These are phyloP conservation scores for Triangularia verruculosa DNA, from an alignment of 2,329 filamentous ascomycete species.

Conservation along the genomic window DNA sequence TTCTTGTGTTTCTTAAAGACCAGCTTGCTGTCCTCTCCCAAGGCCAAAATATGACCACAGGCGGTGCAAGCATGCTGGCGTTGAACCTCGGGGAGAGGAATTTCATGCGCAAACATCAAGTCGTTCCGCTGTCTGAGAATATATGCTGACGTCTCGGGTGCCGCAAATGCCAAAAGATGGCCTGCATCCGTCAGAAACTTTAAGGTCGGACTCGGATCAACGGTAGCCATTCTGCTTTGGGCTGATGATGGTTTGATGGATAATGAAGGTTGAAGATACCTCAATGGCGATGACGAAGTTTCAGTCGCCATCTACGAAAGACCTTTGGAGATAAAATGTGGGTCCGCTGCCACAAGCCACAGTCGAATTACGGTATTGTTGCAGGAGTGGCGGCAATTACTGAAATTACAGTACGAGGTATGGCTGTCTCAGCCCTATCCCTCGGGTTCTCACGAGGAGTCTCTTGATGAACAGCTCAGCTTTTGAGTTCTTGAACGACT, in stretches of 20 bases:
- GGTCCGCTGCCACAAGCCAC: background rate
- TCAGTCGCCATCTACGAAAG: background rate
- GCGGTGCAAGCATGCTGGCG: slow-evolving; percentile 54
- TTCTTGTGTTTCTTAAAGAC: slow-evolving; percentile 36
- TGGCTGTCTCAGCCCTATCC: background rate
- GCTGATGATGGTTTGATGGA: background rate
- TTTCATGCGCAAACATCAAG: slow-evolving; percentile 47
- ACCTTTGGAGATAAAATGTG: background rate
- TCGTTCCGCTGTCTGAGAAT: slow-evolving; percentile 54
- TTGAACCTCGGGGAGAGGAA: slow-evolving; percentile 46
- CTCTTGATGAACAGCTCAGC: too few species aligned
- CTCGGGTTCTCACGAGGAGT: too few species aligned
- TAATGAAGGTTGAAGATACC: background rate
- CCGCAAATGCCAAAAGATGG: slow-evolving; percentile 50
- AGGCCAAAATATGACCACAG: slow-evolving; percentile 60
- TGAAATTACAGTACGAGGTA: too few species aligned
- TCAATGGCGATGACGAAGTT: slow-evolving; percentile 3
- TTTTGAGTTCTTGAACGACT: too few species aligned
- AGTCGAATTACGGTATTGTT: background rate
- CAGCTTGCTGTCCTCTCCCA: slow-evolving; percentile 45
- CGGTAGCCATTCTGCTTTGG: slow-evolving; percentile 16
- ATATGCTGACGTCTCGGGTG: slow-evolving; percentile 57
- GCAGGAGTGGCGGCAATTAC: background rate
- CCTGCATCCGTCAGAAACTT: slow-evolving; percentile 57
- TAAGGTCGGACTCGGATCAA: slow-evolving; percentile 28